A percentile compares a stretch with the other conserved stretches of the same genome.
Evolutionary conservation across 2,329 filamentous ascomycete species (phyloP).

Genomic region (Chaetomium sp.): DNA sequence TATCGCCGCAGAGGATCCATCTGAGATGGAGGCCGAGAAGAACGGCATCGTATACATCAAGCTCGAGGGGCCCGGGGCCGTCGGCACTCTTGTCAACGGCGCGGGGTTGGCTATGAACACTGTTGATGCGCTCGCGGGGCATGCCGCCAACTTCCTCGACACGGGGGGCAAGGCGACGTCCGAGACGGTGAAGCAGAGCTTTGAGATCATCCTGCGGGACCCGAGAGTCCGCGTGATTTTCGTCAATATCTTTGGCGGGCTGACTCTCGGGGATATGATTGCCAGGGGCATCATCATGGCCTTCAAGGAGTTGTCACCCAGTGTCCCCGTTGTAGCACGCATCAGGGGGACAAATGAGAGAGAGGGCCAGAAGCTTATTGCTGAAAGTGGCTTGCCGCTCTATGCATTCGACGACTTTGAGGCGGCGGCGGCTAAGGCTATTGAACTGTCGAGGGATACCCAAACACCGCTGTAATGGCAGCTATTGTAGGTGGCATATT

Average conservation of each 20-base stretch:
- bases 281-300: constrained; percentile 73
- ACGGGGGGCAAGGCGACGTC: constrained; percentile 86
- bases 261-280: constrained; percentile 81
- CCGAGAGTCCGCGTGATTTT: constrained; percentile 67
- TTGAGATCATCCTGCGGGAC: constrained; percentile 73
- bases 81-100: constrained; percentile 86
- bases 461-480: background rate
- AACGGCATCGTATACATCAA: constrained; percentile 80
- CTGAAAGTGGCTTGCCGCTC: constrained; percentile 66
- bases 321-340: constrained; percentile 75
- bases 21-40: constrained; percentile 48
- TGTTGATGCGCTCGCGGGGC: constrained; percentile 73
- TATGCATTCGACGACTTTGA: constrained; percentile 76
- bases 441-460: constrained; percentile 49
- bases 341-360: constrained; percentile 75
- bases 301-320: constrained; percentile 67
- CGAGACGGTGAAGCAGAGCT: constrained; percentile 76
- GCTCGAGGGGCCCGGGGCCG: constrained; percentile 56
- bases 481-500: background rate
- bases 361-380: constrained; percentile 69
- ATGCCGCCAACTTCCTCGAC: constrained; percentile 82
- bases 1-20: constrained; percentile 38
- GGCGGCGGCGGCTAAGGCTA: constrained; percentile 68
- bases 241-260: constrained; percentile 59
- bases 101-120: constrained; percentile 92